Evolutionary conservation across 148 eudicot genomes (phyloP).

Genomic region (Rhododendron ferrugineum): DNA sequence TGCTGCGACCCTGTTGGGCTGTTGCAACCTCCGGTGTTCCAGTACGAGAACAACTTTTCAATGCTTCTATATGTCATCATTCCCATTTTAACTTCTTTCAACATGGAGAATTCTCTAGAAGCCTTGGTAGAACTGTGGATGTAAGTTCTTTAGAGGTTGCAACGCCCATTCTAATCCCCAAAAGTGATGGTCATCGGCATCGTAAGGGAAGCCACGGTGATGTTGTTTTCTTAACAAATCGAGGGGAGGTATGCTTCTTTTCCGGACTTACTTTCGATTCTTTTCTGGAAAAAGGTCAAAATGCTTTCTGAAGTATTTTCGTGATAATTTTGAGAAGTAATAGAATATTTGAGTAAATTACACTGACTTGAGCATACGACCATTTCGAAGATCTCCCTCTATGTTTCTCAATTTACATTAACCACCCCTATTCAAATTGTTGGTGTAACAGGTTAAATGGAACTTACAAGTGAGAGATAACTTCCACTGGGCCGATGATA

Average conservation of each 20-base stretch:
- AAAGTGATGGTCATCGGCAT: slow-evolving; percentile 78
- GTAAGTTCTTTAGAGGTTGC: slow-evolving; percentile 85
- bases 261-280: not conserved
- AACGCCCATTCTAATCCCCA: slow-evolving; percentile 83
- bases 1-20: slow-evolving; percentile 98
- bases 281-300: not conserved
- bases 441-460: not conserved
- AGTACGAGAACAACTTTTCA: slow-evolving; percentile 93
- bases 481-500: not conserved
- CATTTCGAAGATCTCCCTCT: not conserved
- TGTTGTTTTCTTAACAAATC: slow-evolving; percentile 79
- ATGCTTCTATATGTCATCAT: slow-evolving; percentile 92
- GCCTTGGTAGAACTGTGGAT: slow-evolving; percentile 59
- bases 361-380: not conserved
- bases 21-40: slow-evolving; percentile 99
- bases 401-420: not conserved
- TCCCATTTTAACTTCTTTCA: slow-evolving; percentile 73
- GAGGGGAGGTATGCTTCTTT: slow-evolving; percentile 75
- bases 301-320: not conserved
- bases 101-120: slow-evolving; percentile 78
- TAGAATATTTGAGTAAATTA: not conserved
- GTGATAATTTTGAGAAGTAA: not conserved
- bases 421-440: not conserved
- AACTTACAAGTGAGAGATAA: not conserved
- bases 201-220: slow-evolving; percentile 92